Conservation (phyloP, 2,329 filamentous ascomycete species). For the Polytolypa hystricis region DNA sequence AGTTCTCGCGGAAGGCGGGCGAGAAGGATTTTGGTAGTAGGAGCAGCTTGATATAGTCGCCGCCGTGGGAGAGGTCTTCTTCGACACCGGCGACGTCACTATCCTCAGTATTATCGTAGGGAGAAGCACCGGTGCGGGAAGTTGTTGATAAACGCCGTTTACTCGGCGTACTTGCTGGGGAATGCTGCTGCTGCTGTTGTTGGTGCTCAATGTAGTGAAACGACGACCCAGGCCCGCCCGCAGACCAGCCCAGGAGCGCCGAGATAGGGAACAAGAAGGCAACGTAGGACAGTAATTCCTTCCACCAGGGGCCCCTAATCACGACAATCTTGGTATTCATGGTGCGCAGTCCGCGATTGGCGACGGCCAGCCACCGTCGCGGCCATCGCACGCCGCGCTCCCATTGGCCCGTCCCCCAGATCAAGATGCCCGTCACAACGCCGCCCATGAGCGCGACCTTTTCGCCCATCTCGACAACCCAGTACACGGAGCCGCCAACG, state of each 20-base stretch:
- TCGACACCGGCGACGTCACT: conserved; percentile 47
- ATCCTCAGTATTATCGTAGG: conserved; percentile 9
- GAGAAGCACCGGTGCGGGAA: conserved; percentile 3
- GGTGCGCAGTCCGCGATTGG: conserved; percentile 76
- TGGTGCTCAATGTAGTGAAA: conserved; percentile 62
- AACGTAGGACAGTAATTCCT: conserved; percentile 60
- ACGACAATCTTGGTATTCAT: conserved; percentile 97
- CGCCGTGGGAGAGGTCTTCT: conserved; percentile 80
- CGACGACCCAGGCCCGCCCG: conserved; percentile 48
- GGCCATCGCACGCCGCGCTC: conserved; percentile 93
- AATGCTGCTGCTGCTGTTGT: background rate
- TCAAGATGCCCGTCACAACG: conserved; percentile 70
- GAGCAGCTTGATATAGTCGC: conserved; percentile 83
- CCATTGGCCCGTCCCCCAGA: conserved; percentile 95
- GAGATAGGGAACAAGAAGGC: conserved; percentile 71
- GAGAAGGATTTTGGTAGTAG: conserved; percentile 91
- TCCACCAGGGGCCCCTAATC: conserved; percentile 70
- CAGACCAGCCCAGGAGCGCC: conserved; percentile 51
- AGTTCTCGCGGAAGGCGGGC: conserved; percentile 87
- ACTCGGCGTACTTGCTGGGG: no score
- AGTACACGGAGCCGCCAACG: conserved; percentile 88
- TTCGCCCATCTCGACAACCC: conserved; percentile 82
- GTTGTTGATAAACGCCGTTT: no score
- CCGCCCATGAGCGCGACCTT: conserved; percentile 88
- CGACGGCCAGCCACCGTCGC: conserved; percentile 74